phyloP scores from a whole-genome alignment of 1,284 basidiomycete species.

The Porogramme epimiltina region DNA sequence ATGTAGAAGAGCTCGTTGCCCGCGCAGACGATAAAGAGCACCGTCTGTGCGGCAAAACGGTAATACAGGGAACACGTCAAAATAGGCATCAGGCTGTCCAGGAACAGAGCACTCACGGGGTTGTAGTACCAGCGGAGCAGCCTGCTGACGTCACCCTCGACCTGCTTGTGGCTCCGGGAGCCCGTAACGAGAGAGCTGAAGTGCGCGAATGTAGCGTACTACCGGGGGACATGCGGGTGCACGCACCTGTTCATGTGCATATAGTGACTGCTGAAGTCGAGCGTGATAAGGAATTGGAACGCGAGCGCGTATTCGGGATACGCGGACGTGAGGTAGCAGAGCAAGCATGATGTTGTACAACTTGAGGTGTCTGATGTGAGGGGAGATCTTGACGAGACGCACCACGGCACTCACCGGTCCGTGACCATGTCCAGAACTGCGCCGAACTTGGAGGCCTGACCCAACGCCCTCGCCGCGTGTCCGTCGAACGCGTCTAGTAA shows the following conservation, averaged over 20 bases:
- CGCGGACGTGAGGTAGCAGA: conserved; percentile 91
- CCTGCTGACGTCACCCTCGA: conserved; percentile 88
- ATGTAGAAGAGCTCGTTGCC: conserved; percentile 98
- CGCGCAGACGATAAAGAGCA: conserved; percentile 94
- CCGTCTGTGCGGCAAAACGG: conserved; percentile 49
- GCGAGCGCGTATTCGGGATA: conserved; percentile 84
- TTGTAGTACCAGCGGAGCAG: conserved; percentile 96
- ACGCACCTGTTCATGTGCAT: conserved; percentile 99
- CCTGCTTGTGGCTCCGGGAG: conserved; percentile 89
- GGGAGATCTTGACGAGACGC: neutral
- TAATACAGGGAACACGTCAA: conserved; percentile 10
- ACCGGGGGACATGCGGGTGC: neutral
- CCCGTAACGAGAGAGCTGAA: conserved; percentile 91
- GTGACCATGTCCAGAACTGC: conserved; percentile 99
- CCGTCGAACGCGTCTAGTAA: conserved; percentile 97
- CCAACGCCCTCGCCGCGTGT: conserved; percentile 86
- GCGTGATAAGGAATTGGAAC: conserved; percentile 95
- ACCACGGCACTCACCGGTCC: conserved; percentile 70
- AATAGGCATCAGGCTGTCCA: neutral
- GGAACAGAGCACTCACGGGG: conserved; percentile 56
- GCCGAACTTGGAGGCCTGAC: conserved; percentile 95
- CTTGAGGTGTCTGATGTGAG: conserved; percentile 42
- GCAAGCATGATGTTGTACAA: conserved; percentile 93
- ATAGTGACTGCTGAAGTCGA: conserved; percentile 98
- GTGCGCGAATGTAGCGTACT: neutral